Evolutionary conservation across 805 yeast genomes (phyloP).

Genomic region (Hanseniaspora vineae): DNA sequence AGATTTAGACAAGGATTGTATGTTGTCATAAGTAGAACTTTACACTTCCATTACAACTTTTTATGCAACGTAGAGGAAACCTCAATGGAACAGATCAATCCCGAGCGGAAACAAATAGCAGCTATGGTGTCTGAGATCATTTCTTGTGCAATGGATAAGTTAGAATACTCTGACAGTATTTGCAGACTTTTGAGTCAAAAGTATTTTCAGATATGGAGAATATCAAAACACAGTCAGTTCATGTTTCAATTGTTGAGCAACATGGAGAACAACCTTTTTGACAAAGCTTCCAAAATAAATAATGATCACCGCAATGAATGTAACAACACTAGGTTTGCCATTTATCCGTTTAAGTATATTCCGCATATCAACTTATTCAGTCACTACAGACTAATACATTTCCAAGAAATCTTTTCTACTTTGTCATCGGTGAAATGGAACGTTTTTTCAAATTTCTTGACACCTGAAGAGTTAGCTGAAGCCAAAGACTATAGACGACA

Average conservation of each 20-base stretch:
- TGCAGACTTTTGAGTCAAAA: constrained; percentile 34
- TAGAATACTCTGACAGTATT: constrained; percentile 22
- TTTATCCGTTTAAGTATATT: constrained; percentile 11
- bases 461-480: constrained; percentile 4
- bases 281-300: constrained; percentile 12
- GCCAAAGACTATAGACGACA: constrained; percentile 4
- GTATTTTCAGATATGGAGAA: constrained; percentile 55
- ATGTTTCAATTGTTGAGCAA: constrained; percentile 26
- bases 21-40: constrained; percentile 19
- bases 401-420: constrained; percentile 11
- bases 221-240: constrained; percentile 36
- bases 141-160: constrained; percentile 15
- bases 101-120: background rate
- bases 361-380: constrained; percentile 16
- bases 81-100: background rate
- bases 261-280: constrained; percentile 19
- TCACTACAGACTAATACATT: constrained; percentile 11
- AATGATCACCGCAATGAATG: constrained; percentile 8
- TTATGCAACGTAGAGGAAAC: constrained; percentile 2
- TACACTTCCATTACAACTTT: constrained; percentile 17
- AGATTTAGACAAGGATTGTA: constrained; percentile 8
- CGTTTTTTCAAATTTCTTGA: constrained; percentile 4
- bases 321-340: background rate
- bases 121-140: constrained; percentile 11
- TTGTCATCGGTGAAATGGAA: constrained; percentile 9